Evolutionary conservation across 2,329 filamentous ascomycete genomes (phyloP), one percentile per base, ranked within the genome.

Genomic region (Claviceps sp.): DNA sequence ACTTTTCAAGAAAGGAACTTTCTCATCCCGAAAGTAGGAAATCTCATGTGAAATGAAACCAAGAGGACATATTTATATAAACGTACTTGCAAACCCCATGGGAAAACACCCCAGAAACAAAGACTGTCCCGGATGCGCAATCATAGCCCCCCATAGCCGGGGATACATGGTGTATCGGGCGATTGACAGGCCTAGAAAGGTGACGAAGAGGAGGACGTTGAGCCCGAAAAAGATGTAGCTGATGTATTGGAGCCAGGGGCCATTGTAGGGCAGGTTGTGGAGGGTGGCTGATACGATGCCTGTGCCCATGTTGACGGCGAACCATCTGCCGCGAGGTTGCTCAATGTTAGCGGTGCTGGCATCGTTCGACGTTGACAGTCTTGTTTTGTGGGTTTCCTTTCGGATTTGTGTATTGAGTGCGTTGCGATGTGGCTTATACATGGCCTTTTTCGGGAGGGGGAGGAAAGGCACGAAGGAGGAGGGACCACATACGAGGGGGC

Each of bases 61-160:
- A 30, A 11, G 30, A 30, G 37, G 11, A n/a, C 13, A n/a, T 8
- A 9, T 4, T 9, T n/a, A 20, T 18, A 41, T 1, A 41, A 3
- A 47, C 64, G 54, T 55, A 70, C 67, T 86, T 0, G 81, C 78
- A 53, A 86, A 75, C 0, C 75, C 82, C 79, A 86, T 86, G 0
- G 82, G 82, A 37, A 85, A 75, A 0, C 80, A 83, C 0, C 78
- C 84, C 3, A 88, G 66, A 57, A 87, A 88, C 50, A 88, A 70
- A 1, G 78, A 82, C 60, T 88, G 81, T 1, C 74, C 75, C 0
- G 81, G 82, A 61, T 88, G 80, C 2, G 70, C 67, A 38, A 87
- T 74, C 82, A 88, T 85, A 16, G 75, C 77, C 0, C 54, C 60
- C 75, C 82, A 87, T 34, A 86, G 80, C 53, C 77, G 72, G 0